These are phyloP conservation scores for Hsuehochloa calcarea DNA, from an alignment of 176 grass and related monocot genomes.

Conservation along the genomic window DNA sequence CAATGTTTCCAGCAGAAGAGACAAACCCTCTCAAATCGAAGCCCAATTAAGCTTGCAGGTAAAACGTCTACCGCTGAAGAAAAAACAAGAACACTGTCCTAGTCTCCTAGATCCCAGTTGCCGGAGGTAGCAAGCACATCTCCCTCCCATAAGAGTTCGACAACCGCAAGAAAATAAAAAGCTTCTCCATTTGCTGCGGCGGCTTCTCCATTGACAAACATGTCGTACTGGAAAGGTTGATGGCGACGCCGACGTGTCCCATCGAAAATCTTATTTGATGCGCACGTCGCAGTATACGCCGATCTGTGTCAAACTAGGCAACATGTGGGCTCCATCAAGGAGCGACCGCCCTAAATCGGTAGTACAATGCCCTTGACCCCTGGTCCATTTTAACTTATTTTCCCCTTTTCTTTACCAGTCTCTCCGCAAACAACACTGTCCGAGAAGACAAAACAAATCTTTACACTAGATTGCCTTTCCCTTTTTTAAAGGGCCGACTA, in stretches of 20 bases:
- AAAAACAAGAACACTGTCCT: not conserved
- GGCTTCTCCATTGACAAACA: not conserved
- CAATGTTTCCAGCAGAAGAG: not conserved
- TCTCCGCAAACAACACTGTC: not conserved
- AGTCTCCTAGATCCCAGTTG: not conserved
- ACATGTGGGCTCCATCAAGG: not conserved
- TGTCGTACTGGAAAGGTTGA: not conserved
- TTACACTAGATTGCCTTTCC: not conserved
- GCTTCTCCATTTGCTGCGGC: not conserved
- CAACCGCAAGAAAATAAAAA: not conserved
- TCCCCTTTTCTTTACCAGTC: not conserved
- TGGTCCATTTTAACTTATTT: not conserved
- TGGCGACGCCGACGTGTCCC: not conserved
- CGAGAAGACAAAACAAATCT: not conserved
- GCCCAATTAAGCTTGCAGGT: not conserved
- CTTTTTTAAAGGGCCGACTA: too few species aligned
- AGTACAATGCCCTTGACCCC: not conserved
- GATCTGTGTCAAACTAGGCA: not conserved
- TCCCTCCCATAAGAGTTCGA: not conserved
- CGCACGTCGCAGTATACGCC: not conserved
- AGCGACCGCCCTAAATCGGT: not conserved
- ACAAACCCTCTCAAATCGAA: not conserved
- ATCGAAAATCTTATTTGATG: not conserved
- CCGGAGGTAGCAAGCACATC: not conserved
- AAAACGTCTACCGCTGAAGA: not conserved